Evolutionary conservation across 75 land plant genomes (phyloP).

Genomic region (Adiantum capillusveneris): DNA sequence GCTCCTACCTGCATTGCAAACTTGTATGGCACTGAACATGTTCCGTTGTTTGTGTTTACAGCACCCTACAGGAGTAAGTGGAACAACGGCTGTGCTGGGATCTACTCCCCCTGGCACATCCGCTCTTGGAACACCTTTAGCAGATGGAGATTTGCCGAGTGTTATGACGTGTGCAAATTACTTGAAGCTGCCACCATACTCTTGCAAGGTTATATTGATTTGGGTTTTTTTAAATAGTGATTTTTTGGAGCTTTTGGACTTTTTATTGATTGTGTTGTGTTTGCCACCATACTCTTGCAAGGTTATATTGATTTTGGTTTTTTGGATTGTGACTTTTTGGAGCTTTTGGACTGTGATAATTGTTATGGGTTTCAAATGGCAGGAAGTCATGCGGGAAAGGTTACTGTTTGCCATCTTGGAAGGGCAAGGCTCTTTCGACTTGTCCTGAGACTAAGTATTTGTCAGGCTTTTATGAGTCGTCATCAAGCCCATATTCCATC

Average conservation of each 20-base stretch:
- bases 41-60: conserved; percentile 14
- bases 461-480: no score
- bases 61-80: conserved; percentile 43
- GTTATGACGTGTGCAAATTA: conserved; percentile 52
- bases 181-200: conserved; percentile 44
- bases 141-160: conserved; percentile 45
- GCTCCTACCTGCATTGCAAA: no score
- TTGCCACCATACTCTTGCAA: conserved; percentile 50
- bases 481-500: no score
- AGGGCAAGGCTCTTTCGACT: conserved; percentile 48
- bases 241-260: neutral
- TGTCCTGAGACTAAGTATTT: no score
- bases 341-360: neutral
- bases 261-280: neutral
- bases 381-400: conserved; percentile 41
- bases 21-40: neutral
- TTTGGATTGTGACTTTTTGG: no score
- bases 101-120: conserved; percentile 37
- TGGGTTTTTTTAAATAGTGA: no score
- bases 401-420: conserved; percentile 41
- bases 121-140: conserved; percentile 1
- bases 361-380: no score
- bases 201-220: conserved; percentile 29
- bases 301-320: conserved; percentile 11
- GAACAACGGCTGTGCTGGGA: conserved; percentile 12